Evolutionary conservation across 139 green algal genomes (phyloP), one percentile per base, ranked within the genome.

Genomic region (Chlorella vulgaris): DNA sequence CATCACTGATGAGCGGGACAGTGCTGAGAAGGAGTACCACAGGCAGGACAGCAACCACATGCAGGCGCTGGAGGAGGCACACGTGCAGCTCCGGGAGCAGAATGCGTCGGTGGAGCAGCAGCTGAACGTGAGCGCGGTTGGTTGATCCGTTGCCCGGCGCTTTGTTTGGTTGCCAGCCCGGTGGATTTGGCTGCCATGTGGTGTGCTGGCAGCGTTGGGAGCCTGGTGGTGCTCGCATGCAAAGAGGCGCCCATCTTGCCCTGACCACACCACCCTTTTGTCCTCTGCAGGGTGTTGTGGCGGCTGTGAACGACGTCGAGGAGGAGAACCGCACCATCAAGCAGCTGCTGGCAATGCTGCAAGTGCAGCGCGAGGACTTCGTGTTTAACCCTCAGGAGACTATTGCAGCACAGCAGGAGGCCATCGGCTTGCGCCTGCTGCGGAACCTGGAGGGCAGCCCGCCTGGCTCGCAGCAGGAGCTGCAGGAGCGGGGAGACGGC

Each of bases 271-370:
- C 28, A 19, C 70, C 71, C 40, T n/a, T 51, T 19, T 19, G 4
- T 69, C 33, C 53, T 7, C 74, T 61, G 42, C 76, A 82, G 76
- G 47, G 63, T 24, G 63, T 82, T 31, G 36, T 39, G 13, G 13
- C 51, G 28, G 47, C 51, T 18, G 77, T 83, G 24, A 60, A 68
- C 26, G 65, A 74, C 8, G 66, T 83, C 33, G 19, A 55, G 50
- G 77, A 76, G 0, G 77, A 83, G 66, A 83, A 83, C 66, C 51
- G 38, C 47, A 69, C 62, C 50, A 83, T 83, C 65, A 78, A 78
- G 78, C 55, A 40, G 35, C 78, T 78, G 67, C 51, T 78, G 50
- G 67, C 51, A 3, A 55, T 70, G 58, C 68, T 83, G 31, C 42
- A 73, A 28, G 76, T 81, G 3, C 62, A 61, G 31, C 53, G 55